phyloP scores from a whole-genome alignment of 768 basidiomycete species.

The Macrolepiota dolichaula region DNA sequence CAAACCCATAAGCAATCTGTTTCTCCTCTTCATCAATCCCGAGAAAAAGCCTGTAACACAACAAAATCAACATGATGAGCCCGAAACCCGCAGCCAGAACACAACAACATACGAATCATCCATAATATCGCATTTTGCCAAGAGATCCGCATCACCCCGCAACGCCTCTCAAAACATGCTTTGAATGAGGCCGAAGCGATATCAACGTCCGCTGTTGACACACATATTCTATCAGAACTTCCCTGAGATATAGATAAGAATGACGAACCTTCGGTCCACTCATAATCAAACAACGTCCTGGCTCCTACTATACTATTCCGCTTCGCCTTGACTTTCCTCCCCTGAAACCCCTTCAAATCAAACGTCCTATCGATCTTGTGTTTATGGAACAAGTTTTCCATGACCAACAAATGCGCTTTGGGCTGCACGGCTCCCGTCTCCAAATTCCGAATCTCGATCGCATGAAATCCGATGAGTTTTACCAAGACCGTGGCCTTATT shows the following conservation, averaged over 20 bases:
- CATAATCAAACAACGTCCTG: conserved; percentile 73
- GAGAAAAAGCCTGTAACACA: conserved; percentile 52
- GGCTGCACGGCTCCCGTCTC: conserved; percentile 62
- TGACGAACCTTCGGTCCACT: conserved; percentile 75
- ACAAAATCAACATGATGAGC: background rate
- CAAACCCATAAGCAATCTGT: conserved; percentile 73
- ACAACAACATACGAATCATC: conserved; percentile 71
- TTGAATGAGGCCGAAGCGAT: conserved; percentile 70
- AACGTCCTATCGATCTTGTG: conserved; percentile 67
- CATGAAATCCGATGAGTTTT: conserved; percentile 81
- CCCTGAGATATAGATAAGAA: background rate
- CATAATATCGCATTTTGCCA: conserved; percentile 78
- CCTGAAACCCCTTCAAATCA: conserved; percentile 83
- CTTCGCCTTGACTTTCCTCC: conserved; percentile 59
- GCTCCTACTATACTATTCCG: conserved; percentile 32
- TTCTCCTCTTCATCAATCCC: conserved; percentile 67
- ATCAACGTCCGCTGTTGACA: conserved; percentile 65
- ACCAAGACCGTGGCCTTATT: conserved; percentile 67
- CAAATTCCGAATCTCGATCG: conserved; percentile 70
- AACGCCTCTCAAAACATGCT: conserved; percentile 69
- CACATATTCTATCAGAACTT: conserved; percentile 20
- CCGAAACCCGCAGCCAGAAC: background rate
- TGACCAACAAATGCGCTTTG: conserved; percentile 74
- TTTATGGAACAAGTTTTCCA: conserved; percentile 82
- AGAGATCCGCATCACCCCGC: conserved; percentile 66